Conservation (phyloP, 2,329 filamentous ascomycete species). For the Neonectria neomacrospora region DNA sequence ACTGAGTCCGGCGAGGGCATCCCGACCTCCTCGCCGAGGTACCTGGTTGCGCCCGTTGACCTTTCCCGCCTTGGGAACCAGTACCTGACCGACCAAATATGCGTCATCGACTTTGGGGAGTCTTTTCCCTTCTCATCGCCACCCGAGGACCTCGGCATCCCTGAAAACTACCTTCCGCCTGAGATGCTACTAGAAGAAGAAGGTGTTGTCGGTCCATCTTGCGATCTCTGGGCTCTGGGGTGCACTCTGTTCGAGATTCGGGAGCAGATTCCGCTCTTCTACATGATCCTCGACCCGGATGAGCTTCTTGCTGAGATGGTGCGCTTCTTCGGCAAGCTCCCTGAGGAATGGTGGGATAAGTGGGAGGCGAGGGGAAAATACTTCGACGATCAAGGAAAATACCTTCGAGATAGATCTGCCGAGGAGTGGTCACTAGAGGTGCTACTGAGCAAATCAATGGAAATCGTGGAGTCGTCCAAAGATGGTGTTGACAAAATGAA, state of each 20-base stretch:
- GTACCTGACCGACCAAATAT: slow-evolving; percentile 33
- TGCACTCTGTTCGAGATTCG: slow-evolving; percentile 50
- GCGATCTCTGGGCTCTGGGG: slow-evolving; percentile 49
- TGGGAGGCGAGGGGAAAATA: slow-evolving; percentile 41
- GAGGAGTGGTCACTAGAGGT: slow-evolving; percentile 23
- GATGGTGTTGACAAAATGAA: background rate
- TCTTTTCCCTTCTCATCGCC: slow-evolving; percentile 29
- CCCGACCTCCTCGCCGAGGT: slow-evolving; percentile 32
- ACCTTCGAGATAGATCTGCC: background rate
- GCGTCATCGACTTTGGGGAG: slow-evolving; percentile 42
- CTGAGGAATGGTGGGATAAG: slow-evolving; percentile 45
- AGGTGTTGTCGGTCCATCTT: slow-evolving; percentile 26
- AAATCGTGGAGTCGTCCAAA: background rate
- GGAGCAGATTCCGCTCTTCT: slow-evolving; percentile 44
- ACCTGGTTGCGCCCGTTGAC: slow-evolving; percentile 38
- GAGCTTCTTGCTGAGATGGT: slow-evolving; percentile 45
- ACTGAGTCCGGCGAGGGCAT: slow-evolving; percentile 19
- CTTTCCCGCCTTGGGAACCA: background rate
- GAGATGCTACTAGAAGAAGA: slow-evolving; percentile 42
- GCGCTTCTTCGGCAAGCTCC: slow-evolving; percentile 46
- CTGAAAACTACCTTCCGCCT: slow-evolving; percentile 44
- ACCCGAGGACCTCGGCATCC: slow-evolving; percentile 42
- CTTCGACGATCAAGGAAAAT: slow-evolving; percentile 37
- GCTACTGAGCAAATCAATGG: background rate
- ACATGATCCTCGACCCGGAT: slow-evolving; percentile 44